These are phyloP conservation scores for Chrysopogon serrulatus DNA, from an alignment of 176 grass and related monocot genomes.

Conservation along the genomic window DNA sequence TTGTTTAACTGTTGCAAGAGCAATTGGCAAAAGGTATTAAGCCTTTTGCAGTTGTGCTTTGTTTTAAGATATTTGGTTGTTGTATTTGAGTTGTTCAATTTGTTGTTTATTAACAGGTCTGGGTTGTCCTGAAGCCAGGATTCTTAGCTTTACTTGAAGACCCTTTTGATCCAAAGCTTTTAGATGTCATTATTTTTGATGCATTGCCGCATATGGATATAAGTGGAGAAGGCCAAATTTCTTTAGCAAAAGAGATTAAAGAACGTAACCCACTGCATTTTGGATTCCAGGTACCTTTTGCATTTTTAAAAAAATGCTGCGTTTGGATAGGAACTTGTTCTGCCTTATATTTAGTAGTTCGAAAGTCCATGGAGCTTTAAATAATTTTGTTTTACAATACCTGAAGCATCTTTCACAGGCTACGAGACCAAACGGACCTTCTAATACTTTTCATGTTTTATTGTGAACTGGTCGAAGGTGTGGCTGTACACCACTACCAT, in stretches of 20 bases:
- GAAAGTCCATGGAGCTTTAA: not conserved
- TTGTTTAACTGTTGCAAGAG: conserved; percentile 87
- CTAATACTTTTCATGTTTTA: not conserved
- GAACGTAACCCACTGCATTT: conserved; percentile 86
- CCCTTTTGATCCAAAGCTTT: conserved; percentile 91
- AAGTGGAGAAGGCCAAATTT: conserved; percentile 73
- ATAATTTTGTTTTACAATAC: not conserved
- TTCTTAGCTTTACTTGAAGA: conserved; percentile 93
- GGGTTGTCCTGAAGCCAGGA: conserved; percentile 94
- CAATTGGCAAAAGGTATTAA: conserved; percentile 90
- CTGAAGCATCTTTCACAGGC: conserved; percentile 8
- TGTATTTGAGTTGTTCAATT: conserved; percentile 28
- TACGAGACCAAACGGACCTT: not conserved
- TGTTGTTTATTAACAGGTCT: conserved; percentile 59
- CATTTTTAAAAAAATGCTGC: not conserved
- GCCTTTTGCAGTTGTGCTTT: conserved; percentile 7
- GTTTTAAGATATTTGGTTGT: conserved; percentile 13
- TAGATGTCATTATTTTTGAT: conserved; percentile 97
- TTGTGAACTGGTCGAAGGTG: not conserved
- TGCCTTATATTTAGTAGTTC: not conserved
- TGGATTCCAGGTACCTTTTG: conserved; percentile 75
- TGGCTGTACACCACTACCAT: not conserved
- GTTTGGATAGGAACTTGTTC: not conserved
- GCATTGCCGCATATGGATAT: conserved; percentile 80
- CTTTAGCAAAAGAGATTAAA: conserved; percentile 93